Evolutionary conservation across 2,329 filamentous ascomycete genomes (phyloP), one percentile per base, ranked within the genome.

Genomic region (Cytospora mali): DNA sequence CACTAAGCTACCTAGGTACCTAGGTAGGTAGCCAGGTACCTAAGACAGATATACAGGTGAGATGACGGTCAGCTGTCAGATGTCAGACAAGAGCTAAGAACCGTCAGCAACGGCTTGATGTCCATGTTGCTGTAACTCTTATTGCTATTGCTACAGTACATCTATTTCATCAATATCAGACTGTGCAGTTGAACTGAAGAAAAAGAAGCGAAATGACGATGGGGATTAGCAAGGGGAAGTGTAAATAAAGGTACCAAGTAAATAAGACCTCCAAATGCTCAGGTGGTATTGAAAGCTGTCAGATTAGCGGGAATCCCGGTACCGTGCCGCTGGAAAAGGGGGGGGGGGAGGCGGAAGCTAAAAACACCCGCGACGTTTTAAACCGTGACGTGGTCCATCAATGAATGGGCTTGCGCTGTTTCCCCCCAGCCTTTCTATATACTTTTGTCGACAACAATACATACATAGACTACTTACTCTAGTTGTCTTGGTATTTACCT

Each of bases 191-290:
- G n/a, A n/a, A n/a, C n/a, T n/a, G n/a, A n/a, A n/a, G n/a, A n/a
- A n/a, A n/a, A 49, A 42, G 18, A 49, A 49, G 56, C 31, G 29
- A 50, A 35, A 59, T 59, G 49, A 53, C 35, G 29, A 50, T 59
- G 39, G 18, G 57, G 48, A 59, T 48, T n/a, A n/a, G 13, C 28
- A 21, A 52, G 48, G 56, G 56, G 31, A 35, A 35, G 21, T 9
- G 48, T 51, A 51, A 51, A 51, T 42, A 21, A 58, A 50, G 14
- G 25, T 23, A 49, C 13, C n/a, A 31, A 25, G 9, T 29, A 27
- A 11, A 23, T 48, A 48, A 16, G 27, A 33, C n/a, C 55, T 33
- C 39, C 55, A 49, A n/a, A n/a, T n/a, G 27, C 21, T 49, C n/a
- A 18, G 29, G 33, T 39, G 21, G 55, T 11, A 39, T n/a, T n/a